Evolutionary conservation across 805 yeast species (phyloP), one percentile per base, ranked within the genome.

Genomic region (Metschnikowia noctiluminum): DNA sequence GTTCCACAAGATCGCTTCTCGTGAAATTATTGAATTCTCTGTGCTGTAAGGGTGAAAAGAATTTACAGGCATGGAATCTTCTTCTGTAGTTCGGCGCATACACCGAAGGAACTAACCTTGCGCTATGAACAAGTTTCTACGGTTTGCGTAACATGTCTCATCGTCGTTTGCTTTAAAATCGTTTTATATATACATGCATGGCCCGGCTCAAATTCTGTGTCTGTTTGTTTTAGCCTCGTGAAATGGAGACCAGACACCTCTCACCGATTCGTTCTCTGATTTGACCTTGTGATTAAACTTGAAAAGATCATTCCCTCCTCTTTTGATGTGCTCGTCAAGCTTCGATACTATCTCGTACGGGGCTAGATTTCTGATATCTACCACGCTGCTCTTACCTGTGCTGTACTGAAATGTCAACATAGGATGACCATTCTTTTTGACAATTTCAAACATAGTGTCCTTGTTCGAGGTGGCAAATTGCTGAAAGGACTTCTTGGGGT

Each of bases 161-260:
- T 21, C 21, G 21, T 21, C 21, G 4, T 21, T 21, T 21, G 21
- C 21, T 21, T 28, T 38, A 14, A 38, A 38, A 21, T 34, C 42
- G 34, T 27, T 30, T 14, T 37, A 27, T 45, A 45, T 45, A 13
- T 45, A 45, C 48, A 45, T 28, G 48, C 43, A 40, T n/a, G 6
- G 10, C 31, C 38, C 42, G 28, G 14, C 42, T 47, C 61, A 73
- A 46, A 73, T 70, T 50, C 64, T 67, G 54, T 65, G 71, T 59
- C 78, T 71, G 53, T 67, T 55, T n/a, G 57, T 63, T 62, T 71
- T 73, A 37, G 65, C 63, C 43, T 79, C 85, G 63, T 91, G 97
- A 74, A 92, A 76, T 50, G 99, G 99, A 40, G 97, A 90, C 99
- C 99, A 94, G 42, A 94, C 78, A 62, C 99, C 99, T 77, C 99